phyloP scores from a whole-genome alignment of 139 green algal genomes.

The Raphidocelis subcapitata region DNA sequence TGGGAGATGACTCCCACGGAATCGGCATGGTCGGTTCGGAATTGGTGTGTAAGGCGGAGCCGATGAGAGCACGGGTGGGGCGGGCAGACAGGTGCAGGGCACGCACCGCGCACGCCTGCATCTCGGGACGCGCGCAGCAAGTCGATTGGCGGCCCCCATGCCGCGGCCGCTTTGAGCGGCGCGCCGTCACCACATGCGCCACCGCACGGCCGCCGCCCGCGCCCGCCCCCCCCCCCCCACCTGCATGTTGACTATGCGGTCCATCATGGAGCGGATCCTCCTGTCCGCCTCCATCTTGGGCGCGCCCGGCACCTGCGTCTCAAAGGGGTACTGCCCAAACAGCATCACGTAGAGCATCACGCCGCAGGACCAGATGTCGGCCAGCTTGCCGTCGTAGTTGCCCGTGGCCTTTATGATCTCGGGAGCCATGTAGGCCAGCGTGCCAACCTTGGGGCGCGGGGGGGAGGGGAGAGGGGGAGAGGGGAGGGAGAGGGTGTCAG shows the following conservation, averaged over 20 bases:
- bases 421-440: constrained; percentile 94
- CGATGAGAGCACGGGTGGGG: too few relatives aligned
- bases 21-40: too few relatives aligned
- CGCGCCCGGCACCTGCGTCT: constrained; percentile 37
- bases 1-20: not conserved
- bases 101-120: too few relatives aligned
- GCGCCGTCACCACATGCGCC: too few relatives aligned
- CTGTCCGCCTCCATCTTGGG: constrained; percentile 30
- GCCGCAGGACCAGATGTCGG: constrained; percentile 85
- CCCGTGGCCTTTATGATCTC: constrained; percentile 72
- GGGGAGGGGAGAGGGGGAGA: too few relatives aligned
- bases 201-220: too few relatives aligned
- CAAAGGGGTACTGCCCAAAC: constrained; percentile 94
- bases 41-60: too few relatives aligned
- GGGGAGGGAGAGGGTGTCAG: too few relatives aligned
- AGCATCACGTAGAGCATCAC: constrained; percentile 99
- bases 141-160: too few relatives aligned
- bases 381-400: constrained; percentile 66
- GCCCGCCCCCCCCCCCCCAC: constrained; percentile 9
- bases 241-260: constrained; percentile 51
- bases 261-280: constrained; percentile 46
- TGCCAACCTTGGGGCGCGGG: constrained; percentile 19
- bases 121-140: too few relatives aligned
- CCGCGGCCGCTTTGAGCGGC: too few relatives aligned
- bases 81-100: too few relatives aligned